These are phyloP conservation scores for Epithele typhae DNA, from an alignment of 768 basidiomycete species.

Conservation along the genomic window DNA sequence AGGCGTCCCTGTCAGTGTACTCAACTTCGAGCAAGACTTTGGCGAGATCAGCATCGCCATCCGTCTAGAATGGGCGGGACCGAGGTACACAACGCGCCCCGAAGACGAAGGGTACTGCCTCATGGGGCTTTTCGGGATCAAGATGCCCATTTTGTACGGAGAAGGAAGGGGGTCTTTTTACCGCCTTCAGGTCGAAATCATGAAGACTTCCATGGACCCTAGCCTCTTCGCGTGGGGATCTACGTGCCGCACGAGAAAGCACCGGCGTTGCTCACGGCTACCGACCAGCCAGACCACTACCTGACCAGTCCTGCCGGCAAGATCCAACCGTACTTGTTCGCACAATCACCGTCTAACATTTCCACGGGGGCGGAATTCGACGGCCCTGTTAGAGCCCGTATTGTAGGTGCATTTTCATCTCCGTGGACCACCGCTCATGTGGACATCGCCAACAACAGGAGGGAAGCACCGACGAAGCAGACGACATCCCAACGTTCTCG, in stretches of 20 bases:
- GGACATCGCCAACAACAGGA: too few species aligned
- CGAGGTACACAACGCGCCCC: background rate
- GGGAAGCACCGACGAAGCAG: too few species aligned
- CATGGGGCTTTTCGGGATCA: background rate
- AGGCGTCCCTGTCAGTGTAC: background rate
- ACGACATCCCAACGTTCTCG: too few species aligned
- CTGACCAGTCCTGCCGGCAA: too few species aligned
- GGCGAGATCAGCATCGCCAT: background rate
- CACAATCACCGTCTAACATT: too few species aligned
- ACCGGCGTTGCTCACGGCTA: background rate
- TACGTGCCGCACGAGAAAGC: background rate
- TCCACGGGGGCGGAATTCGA: too few species aligned
- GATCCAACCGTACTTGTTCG: too few species aligned
- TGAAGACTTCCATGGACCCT: background rate
- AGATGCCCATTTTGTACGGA: background rate
- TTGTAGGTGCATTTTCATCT: too few species aligned
- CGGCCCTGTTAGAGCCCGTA: too few species aligned
- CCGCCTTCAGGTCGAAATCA: background rate
- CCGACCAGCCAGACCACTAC: background rate
- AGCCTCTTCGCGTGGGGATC: background rate
- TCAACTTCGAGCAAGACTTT: background rate
- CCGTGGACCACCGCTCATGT: too few species aligned
- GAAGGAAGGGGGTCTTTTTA: background rate
- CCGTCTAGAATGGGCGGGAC: background rate
- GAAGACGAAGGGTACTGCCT: background rate